Evolutionary conservation across 2,329 filamentous ascomycete genomes (phyloP).

Genomic region (Ilyonectria sp.): DNA sequence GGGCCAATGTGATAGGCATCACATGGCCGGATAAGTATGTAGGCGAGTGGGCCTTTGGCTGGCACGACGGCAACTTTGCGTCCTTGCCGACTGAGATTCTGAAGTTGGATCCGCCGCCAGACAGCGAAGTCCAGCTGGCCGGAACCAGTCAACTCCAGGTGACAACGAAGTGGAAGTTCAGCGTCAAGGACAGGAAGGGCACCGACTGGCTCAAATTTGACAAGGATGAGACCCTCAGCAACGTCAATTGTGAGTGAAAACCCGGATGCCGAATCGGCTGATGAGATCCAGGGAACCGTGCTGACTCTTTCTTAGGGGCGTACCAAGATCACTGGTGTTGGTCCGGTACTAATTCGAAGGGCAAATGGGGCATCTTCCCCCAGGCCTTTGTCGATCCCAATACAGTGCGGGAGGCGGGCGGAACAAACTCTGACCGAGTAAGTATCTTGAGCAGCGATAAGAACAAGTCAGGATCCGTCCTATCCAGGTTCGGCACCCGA

Average conservation of each 20-base stretch:
- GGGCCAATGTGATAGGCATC: conserved; percentile 66
- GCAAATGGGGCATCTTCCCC: conserved; percentile 69
- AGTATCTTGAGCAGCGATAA: conserved; percentile 54
- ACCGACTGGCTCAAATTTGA: conserved; percentile 72
- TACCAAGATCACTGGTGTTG: conserved; percentile 70
- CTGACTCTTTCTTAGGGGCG: conserved; percentile 54
- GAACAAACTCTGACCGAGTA: conserved; percentile 48
- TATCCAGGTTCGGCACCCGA: conserved; percentile 55
- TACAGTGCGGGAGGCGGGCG: conserved; percentile 58
- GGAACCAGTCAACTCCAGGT: conserved; percentile 64
- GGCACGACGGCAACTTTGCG: conserved; percentile 68
- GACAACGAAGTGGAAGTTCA: conserved; percentile 68
- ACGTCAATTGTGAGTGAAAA: conserved; percentile 68
- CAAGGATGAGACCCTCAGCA: conserved; percentile 77
- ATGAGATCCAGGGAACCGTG: neutral
- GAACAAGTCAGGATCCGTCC: conserved; percentile 51
- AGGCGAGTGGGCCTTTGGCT: conserved; percentile 71
- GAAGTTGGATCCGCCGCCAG: conserved; percentile 63
- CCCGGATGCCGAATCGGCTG: neutral
- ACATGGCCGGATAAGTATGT: conserved; percentile 66
- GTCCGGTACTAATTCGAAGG: conserved; percentile 67
- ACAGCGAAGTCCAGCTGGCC: conserved; percentile 62
- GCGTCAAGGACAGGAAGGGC: conserved; percentile 59
- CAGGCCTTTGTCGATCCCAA: conserved; percentile 63
- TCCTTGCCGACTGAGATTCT: conserved; percentile 66